A percentile compares a stretch with the other conserved stretches of the same genome.
These are phyloP conservation scores for Colletotrichum echinochloae DNA, from an alignment of 2,329 filamentous ascomycete genomes.

Conservation along the genomic window DNA sequence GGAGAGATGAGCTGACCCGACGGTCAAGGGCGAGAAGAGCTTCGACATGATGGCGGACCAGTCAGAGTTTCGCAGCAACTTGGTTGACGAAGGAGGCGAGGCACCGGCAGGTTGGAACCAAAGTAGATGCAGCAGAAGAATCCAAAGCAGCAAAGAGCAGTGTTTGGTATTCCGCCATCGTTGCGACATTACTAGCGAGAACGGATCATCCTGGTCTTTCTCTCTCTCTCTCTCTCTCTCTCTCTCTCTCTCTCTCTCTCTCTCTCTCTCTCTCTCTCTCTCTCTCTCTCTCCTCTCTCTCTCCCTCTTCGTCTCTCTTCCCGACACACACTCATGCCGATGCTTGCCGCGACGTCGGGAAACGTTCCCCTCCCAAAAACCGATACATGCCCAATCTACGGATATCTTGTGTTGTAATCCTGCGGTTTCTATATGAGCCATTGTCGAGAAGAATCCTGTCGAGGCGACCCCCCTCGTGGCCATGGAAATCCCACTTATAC, in stretches of 20 bases:
- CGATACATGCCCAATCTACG: too few relatives aligned
- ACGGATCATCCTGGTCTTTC: background rate
- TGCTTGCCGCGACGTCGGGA: background rate
- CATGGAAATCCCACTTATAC: background rate
- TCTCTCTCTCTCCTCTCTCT: background rate
- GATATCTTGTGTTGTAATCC: background rate
- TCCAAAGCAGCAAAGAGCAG: background rate
- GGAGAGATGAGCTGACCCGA: conserved; percentile 40
- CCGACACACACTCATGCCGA: background rate
- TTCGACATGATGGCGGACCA: conserved; percentile 34
- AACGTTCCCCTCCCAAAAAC: background rate
- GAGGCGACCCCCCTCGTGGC: background rate
- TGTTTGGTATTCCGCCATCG: background rate
- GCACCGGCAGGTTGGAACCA: background rate
- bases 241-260: background rate
- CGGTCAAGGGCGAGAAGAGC: conserved; percentile 38
- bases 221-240: background rate
- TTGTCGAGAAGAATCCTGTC: background rate
- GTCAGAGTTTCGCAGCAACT: background rate
- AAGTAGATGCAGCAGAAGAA: background rate
- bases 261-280: background rate
- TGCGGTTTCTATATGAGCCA: background rate
- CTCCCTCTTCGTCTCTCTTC: too few relatives aligned
- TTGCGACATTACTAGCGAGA: background rate
- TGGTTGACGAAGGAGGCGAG: background rate